Evolutionary conservation across 208 protist genomes (phyloP).

Genomic region (Leishmania martiniquensis): DNA sequence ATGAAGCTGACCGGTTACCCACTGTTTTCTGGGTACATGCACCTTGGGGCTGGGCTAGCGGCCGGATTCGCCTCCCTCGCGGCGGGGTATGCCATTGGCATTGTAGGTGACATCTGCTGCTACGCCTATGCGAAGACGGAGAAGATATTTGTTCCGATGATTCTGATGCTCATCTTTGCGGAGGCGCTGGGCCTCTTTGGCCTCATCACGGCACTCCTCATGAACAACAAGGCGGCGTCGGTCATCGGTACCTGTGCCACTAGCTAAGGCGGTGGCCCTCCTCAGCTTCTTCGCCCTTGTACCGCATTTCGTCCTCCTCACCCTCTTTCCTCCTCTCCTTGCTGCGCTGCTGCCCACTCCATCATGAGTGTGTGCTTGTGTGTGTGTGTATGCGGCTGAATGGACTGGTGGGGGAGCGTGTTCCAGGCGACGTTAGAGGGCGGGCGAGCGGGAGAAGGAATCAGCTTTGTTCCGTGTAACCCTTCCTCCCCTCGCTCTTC

Average conservation of each 20-base stretch:
- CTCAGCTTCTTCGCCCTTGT: background rate
- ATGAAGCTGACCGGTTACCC: constrained; percentile 75
- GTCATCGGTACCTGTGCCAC: constrained; percentile 44
- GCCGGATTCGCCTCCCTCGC: constrained; percentile 96
- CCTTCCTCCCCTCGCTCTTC: background rate
- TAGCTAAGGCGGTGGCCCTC: background rate
- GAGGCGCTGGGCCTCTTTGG: constrained; percentile 99
- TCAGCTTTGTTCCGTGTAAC: background rate
- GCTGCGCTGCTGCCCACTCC: background rate
- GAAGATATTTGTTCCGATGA: constrained; percentile 99
- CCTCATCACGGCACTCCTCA: constrained; percentile 98
- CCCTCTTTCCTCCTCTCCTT: background rate
- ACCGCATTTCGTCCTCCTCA: background rate
- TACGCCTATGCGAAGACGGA: constrained; percentile 95
- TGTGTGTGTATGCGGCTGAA: background rate
- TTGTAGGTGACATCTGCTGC: constrained; percentile 98
- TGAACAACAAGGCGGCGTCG: constrained; percentile 81
- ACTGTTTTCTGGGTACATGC: constrained; percentile 92
- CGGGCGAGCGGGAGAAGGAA: background rate
- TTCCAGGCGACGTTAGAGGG: background rate
- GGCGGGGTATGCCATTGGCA: constrained; percentile 98
- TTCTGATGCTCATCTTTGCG: constrained; percentile 99
- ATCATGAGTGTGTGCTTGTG: background rate
- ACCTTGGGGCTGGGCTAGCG: constrained; percentile 96
- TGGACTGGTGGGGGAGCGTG: background rate